Evolutionary conservation across 305 asterid species (phyloP), one percentile per base, ranked within the genome.

Genomic region (Fraxinus albicans): DNA sequence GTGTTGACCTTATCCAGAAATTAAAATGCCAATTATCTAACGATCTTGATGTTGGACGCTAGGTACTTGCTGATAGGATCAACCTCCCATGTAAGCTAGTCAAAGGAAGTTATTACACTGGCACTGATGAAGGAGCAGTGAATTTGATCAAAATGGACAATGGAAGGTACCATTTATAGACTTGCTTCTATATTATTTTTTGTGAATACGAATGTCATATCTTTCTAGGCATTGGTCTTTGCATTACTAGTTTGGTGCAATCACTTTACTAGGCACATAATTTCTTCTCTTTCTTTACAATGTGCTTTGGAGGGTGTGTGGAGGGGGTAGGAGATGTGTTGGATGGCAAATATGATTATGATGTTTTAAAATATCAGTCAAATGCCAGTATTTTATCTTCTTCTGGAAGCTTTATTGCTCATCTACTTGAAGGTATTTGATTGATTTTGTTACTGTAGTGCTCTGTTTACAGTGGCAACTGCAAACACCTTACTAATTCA

Each of bases 41-140:
- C 81, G 77, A 65, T 84, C 79, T 77, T 85, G 80, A 82, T 80
- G 47, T 88, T 88, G 89, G 85, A 65, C 89, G 83, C 79, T 87
- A 96, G 99, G 98, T 96, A 82, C 99, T 96, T 82, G 97, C 98
- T 82, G 99, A 95, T 85, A 91, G 90, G 88, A 89, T 96, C 87
- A 92, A 90, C 89, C 95, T 96, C 85, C 97, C 98, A 31, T 96
- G 99, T 82, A 96, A 89, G 94, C 95, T 96, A 76, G 98, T 96
- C 73, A 96, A 94, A 85, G 99, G 99, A 81, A 96, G 98, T 85
- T 93, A 96, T 84, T 95, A 92, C 87, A 96, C 98, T 77, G 98
- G 98, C 85, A 92, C 98, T 25, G 99, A 96, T 87, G 98, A 96
- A 80, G 99, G 98, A 88, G 99, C 98, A 86, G 97, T 96, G 81